phyloP scores from a whole-genome alignment of 345 rosid species.

The Mallotus nudiflorus region DNA sequence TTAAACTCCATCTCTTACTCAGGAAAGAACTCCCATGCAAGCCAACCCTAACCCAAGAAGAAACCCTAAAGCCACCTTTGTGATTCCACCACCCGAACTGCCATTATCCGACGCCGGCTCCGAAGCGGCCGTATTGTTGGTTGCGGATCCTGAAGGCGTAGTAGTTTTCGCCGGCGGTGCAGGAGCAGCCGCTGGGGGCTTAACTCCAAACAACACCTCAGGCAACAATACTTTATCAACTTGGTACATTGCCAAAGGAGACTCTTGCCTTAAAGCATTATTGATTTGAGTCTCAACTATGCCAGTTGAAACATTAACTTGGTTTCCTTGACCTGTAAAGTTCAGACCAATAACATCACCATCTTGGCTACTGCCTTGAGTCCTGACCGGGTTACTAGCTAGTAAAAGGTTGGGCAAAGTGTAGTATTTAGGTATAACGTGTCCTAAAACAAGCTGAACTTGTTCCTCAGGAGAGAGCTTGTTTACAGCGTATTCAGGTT shows the following conservation, averaged over 20 bases:
- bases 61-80: slow-evolving; percentile 38
- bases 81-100: slow-evolving; percentile 31
- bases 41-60: slow-evolving; percentile 47
- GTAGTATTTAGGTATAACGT: slow-evolving; percentile 62
- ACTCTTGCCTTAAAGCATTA: slow-evolving; percentile 45
- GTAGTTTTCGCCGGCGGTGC: slow-evolving; percentile 26
- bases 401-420: slow-evolving; percentile 45
- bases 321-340: slow-evolving; percentile 64
- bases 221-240: slow-evolving; percentile 83
- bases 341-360: slow-evolving; percentile 54
- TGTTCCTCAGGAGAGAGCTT: slow-evolving; percentile 40
- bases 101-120: slow-evolving; percentile 34
- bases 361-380: slow-evolving; percentile 54
- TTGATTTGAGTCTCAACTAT: slow-evolving; percentile 59
- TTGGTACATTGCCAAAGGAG: slow-evolving; percentile 74
- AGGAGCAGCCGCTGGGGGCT: slow-evolving; percentile 44
- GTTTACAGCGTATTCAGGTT: slow-evolving; percentile 56
- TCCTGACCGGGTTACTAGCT: slow-evolving; percentile 78
- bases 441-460: slow-evolving; percentile 62
- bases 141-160: slow-evolving; percentile 21
- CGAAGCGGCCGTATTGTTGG: slow-evolving; percentile 22
- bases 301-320: slow-evolving; percentile 80
- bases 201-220: slow-evolving; percentile 48
- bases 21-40: slow-evolving; percentile 53
- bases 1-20: not conserved